phyloP scores from a whole-genome alignment of 352 stramenopile species.

The Phytopythium litorale region DNA sequence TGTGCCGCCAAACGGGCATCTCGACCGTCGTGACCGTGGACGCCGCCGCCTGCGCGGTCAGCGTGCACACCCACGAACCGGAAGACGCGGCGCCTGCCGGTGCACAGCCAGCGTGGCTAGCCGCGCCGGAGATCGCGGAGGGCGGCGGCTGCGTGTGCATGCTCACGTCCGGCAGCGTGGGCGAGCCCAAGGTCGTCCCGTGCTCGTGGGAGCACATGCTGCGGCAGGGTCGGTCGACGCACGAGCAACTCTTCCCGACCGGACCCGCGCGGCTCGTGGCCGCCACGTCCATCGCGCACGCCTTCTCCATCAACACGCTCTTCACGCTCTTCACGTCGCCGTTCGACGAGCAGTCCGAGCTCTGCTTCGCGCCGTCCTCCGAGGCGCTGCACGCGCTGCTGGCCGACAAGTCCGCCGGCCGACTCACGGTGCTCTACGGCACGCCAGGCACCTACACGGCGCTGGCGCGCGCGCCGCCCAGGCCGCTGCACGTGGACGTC shows the following conservation, averaged over 20 bases:
- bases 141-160: conserved; percentile 55
- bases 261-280: conserved; percentile 63
- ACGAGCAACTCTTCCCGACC: conserved; percentile 67
- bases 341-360: conserved; percentile 53
- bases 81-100: conserved; percentile 3
- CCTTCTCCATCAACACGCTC: conserved; percentile 84
- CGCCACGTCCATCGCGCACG: conserved; percentile 79
- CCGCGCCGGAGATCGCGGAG: conserved; percentile 20
- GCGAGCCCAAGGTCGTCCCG: conserved; percentile 67
- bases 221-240: conserved; percentile 72
- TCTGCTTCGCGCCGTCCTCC: conserved; percentile 61
- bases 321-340: conserved; percentile 76
- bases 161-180: conserved; percentile 83
- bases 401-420: conserved; percentile 22
- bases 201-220: conserved; percentile 76
- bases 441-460: conserved; percentile 79
- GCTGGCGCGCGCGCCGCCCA: conserved; percentile 46
- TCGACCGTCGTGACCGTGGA: conserved; percentile 55
- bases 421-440: conserved; percentile 62
- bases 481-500: conserved; percentile 55
- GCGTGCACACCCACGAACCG: not conserved
- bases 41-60: conserved; percentile 17
- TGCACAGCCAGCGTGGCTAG: conserved; percentile 24
- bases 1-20: conserved; percentile 56
- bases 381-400: conserved; percentile 50